Evolutionary conservation across 2,329 filamentous ascomycete species (phyloP), one percentile per base, ranked within the genome.

Genomic region (Cryphonectria naterciae): DNA sequence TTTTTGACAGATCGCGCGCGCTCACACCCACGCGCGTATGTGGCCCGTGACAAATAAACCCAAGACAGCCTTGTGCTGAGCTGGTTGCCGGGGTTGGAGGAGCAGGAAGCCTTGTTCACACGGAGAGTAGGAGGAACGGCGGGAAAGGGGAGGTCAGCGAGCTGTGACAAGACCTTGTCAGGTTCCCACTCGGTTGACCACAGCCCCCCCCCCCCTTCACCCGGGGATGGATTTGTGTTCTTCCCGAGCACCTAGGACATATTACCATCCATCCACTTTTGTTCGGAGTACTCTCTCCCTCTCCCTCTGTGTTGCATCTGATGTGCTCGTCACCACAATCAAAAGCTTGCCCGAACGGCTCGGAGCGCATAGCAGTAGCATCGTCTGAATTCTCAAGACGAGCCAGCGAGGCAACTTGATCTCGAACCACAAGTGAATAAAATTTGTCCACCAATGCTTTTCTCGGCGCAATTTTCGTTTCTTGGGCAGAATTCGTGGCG

Each of bases 401-500:
- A 25, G 11, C 7, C 35, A n/a, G 10, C 39, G 22, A 63, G n/a
- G 4, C 5, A 49, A n/a, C 19, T 11, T 19, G 41, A 13, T 28
- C 11, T 8, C 11, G 4, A 49, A 46, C 41, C 19, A 28, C 43
- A 19, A 22, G 25, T 32, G 28, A 15, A 4, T 35, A 15, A 1
- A 35, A n/a, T 69, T 72, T 70, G 64, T 67, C 70, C 70, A 72
- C 70, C 70, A 72, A 72, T 72, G 35, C 60, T 67, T 52, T 35
- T 49, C 41, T 46, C 60, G 68, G 37, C 35, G 49, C 70, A 52
- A 65, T 46, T 3, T 43, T 7, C 19, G n/a, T 7, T 49, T 46
- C 11, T 46, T 41, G 17, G 2, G n/a, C 41, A 46, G 28, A 54
- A 61, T 56, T 46, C 61, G 54, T 58, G 65, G 67, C 68, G 69